These are phyloP conservation scores for Paxillus rubicundulus DNA, from an alignment of 768 basidiomycete species.

Conservation along the genomic window DNA sequence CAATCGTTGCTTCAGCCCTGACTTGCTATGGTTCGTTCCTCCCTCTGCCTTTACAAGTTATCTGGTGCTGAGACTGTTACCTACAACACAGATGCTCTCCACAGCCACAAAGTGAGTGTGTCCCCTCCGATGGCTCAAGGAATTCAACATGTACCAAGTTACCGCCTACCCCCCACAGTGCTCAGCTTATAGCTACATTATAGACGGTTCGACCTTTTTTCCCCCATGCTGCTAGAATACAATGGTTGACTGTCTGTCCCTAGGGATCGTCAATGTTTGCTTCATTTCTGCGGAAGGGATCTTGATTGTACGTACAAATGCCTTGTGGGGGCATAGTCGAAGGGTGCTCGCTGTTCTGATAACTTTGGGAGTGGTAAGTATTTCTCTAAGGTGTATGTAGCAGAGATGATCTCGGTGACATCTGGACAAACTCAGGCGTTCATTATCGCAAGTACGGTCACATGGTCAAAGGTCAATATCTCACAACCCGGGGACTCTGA, in stretches of 20 bases:
- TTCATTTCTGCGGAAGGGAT: slow-evolving; percentile 16
- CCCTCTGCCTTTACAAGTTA: not conserved
- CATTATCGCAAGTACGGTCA: slow-evolving; percentile 14
- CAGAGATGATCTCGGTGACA: not conserved
- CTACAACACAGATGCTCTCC: slow-evolving; percentile 12
- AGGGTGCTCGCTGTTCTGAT: slow-evolving; percentile 17
- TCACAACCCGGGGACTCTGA: slow-evolving; percentile 14
- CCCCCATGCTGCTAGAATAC: not conserved
- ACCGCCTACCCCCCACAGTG: slow-evolving; percentile 17
- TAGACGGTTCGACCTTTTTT: slow-evolving; percentile 15
- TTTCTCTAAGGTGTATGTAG: not conserved
- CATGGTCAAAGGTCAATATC: slow-evolving; percentile 3
- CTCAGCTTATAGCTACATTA: slow-evolving; percentile 12
- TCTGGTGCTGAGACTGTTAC: too few species aligned
- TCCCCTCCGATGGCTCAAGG: not conserved
- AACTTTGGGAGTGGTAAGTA: slow-evolving; percentile 16
- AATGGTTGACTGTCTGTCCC: not conserved
- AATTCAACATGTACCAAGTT: not conserved
- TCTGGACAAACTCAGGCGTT: slow-evolving; percentile 15
- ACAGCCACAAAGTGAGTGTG: slow-evolving; percentile 1
- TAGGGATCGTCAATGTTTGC: slow-evolving; percentile 14
- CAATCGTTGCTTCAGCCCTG: slow-evolving; percentile 17
- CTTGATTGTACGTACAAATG: slow-evolving; percentile 27
- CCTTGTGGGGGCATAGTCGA: slow-evolving; percentile 21
- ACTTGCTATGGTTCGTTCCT: slow-evolving; percentile 17